Base-by-base conservation (phyloP, 441 rosid species). In the Corymbia calophylla region DNA sequence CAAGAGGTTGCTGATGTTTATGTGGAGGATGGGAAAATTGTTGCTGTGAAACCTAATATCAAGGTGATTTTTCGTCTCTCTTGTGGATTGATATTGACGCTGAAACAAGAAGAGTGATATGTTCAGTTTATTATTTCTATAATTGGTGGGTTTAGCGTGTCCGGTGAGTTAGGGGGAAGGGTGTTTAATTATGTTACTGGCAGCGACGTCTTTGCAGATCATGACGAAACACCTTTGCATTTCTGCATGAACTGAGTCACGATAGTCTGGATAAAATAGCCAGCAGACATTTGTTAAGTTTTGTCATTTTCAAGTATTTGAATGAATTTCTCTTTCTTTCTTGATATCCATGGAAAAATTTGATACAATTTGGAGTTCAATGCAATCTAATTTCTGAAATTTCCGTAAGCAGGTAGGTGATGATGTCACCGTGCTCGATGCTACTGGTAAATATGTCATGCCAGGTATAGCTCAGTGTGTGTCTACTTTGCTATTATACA, bases 391-490 rank as follows among this genome's bases (percentile, higher is more conserved):
- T 35, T 55, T 55, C 60, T 85, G 60, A 27, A 53, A 87, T 87
- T 89, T 53, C 85, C 60, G 14, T 93, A 90, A 80, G 84, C 94
- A 97, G 99, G 97, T 96, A 90, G 96, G 94, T 49, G 98, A 96
- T 91, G 98, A 96, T 94, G 99, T 96, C 86, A 92, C 93, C 23
- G 94, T 97, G 68, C 92, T 98, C 77, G 99, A 98, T 93, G 99
- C 99, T 89, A 91, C 97, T 87, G 99, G 99, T 90, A 97, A 96
- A 91, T 96, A 90, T 93, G 99, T 98, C 92, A 97, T 97, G 98
- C 99, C 99, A 92, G 99, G 99, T 98, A 92, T 21, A 32, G 77
- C 51, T 64, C 49, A 68, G 54, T 68, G 31, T 25, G 16, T 86
- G 51, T 86, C 35, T 64, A 60, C 62, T 49, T 62, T 23, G 66